Percentiles rank a stretch among this genome's conserved stretches.
phyloP scores from a whole-genome alignment of 2,329 filamentous ascomycete species.

The Fusarium proliferatum region DNA sequence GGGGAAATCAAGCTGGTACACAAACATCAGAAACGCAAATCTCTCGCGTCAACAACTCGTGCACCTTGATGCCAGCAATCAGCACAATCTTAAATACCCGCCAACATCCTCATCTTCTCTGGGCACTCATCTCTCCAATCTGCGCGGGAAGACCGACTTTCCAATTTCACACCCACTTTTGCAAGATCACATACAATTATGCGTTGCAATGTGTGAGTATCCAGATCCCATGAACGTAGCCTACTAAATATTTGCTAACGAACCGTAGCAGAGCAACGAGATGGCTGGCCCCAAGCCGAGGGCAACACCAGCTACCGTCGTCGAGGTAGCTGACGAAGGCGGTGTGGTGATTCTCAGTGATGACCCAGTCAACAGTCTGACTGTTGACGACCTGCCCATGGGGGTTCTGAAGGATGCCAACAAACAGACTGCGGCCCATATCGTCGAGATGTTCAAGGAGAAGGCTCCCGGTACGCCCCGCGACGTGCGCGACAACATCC shows the following conservation, averaged over 20 bases:
- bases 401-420: not conserved
- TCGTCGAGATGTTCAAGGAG: not conserved
- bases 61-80: not conserved
- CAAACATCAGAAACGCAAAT: not conserved
- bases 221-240: not conserved
- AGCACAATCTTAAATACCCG: not conserved
- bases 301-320: not conserved
- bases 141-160: not conserved
- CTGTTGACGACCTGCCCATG: not conserved
- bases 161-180: not conserved
- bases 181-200: not conserved
- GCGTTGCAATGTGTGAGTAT: not conserved
- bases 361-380: not conserved
- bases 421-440: no score
- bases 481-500: no score
- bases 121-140: not conserved
- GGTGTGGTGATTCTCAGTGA: not conserved
- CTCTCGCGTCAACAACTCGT: not conserved
- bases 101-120: not conserved
- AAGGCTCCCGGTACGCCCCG: not conserved
- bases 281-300: not conserved
- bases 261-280: not conserved
- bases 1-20: not conserved
- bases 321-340: not conserved
- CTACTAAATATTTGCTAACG: not conserved